Base-by-base conservation (phyloP, 75 land plant species). In the Sequoia sempervirens region DNA sequence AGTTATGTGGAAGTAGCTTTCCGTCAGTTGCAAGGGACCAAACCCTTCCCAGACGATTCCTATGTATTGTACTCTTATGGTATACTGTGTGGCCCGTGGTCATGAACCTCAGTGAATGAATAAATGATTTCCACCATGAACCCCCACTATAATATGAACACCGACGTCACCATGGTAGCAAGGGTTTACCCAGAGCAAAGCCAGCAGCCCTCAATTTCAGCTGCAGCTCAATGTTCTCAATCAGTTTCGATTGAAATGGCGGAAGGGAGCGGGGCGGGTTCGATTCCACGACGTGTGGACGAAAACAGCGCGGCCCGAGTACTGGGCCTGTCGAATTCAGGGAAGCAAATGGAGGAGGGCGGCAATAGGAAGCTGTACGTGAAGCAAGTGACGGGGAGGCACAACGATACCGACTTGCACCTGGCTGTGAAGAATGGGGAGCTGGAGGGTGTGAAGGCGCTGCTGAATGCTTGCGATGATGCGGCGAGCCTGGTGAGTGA, bases 341-440 rank as follows among this genome's bases (percentile, higher is more conserved):
- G 89, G 52, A 85, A 85, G 30, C 84, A 72, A 40, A n/a, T 81
- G 36, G 86, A 82, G 38, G 69, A 54, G 83, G 76, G 76, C 17
- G 37, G 83, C 32, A 56, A 3, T 4, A 87, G 70, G 84, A 92
- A 89, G 91, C 89, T 91, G 87, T 92, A 91, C 38, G 92, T 92
- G 82, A 92, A 92, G 86, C 92, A 92, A 75, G 94, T 91, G 66
- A 92, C 92, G 0, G 94, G 94, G 2, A 85, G 92, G 54, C 91
- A 89, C 83, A 92, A 92, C 83, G 94, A 92, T 83, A 91, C 94
- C 5, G 92, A 89, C 69, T 86, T 92, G 8, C 94, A 92, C 76
- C 82, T 92, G 54, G 94, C 94, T 6, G 91, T 43, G 5, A 78
- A 78, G 52, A n/a, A n/a, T 18, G 80, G 80, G 30, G 90, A 91